Conservation (phyloP, 306 rosid species). For the Gillenia trifoliata region DNA sequence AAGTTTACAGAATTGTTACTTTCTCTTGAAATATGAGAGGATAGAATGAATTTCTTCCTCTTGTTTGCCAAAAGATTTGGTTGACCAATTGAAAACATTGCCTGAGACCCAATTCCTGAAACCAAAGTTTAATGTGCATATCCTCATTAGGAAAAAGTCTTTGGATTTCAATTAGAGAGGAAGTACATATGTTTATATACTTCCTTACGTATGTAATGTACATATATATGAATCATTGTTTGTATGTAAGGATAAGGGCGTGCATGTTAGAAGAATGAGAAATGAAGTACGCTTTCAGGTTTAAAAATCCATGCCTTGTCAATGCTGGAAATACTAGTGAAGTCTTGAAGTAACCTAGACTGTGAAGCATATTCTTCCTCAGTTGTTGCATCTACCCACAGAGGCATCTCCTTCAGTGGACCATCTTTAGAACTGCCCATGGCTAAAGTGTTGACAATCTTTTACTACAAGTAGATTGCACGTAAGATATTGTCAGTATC, state of each 20-base stretch:
- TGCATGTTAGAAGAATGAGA: background rate
- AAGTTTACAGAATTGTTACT: slow-evolving; percentile 37
- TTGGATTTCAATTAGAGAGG: background rate
- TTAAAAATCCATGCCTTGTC: slow-evolving; percentile 73
- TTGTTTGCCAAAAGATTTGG: slow-evolving; percentile 61
- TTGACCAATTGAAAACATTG: slow-evolving; percentile 60
- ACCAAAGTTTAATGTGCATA: background rate
- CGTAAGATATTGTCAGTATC: background rate
- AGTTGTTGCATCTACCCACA: slow-evolving; percentile 45
- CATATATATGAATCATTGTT: background rate
- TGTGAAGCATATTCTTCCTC: slow-evolving; percentile 65
- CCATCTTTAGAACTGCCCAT: slow-evolving; percentile 50
- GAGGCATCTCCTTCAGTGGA: slow-evolving; percentile 35
- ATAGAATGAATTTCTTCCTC: slow-evolving; percentile 46
- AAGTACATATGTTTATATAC: background rate
- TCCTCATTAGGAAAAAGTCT: background rate
- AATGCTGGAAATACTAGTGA: slow-evolving; percentile 55
- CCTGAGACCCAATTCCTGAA: slow-evolving; percentile 44
- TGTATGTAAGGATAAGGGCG: background rate
- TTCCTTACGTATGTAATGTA: background rate
- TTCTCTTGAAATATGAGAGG: slow-evolving; percentile 45
- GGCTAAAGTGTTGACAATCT: slow-evolving; percentile 29
- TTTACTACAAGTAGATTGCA: slow-evolving; percentile 23
- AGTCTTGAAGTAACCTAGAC: slow-evolving; percentile 63
- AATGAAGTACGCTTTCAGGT: slow-evolving; percentile 41